Percentiles rank a stretch among this genome's conserved stretches.
Conservation (phyloP, 148 eudicot species). For the Amaranthus hypochondriacus region DNA sequence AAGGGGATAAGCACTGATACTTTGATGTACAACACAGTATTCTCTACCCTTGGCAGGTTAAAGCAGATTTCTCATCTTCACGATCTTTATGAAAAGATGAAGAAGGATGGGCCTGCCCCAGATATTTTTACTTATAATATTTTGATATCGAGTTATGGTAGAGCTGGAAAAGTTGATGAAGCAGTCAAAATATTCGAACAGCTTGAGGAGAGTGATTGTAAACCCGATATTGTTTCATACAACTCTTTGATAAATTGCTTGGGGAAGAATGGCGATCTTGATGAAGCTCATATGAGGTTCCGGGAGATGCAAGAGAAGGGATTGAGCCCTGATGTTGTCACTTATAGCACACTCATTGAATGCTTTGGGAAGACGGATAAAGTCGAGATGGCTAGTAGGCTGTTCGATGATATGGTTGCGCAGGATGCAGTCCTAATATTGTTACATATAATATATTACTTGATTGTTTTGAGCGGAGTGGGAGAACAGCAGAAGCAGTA, state of each 20-base stretch:
- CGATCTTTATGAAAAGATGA: slow-evolving; percentile 79
- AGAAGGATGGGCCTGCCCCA: slow-evolving; percentile 63
- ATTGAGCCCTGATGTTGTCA: slow-evolving; percentile 78
- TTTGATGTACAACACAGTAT: slow-evolving; percentile 71
- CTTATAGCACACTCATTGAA: slow-evolving; percentile 89
- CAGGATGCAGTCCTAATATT: slow-evolving; percentile 79
- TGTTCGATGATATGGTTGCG: slow-evolving; percentile 82
- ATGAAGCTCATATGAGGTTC: slow-evolving; percentile 93
- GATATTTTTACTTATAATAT: slow-evolving; percentile 83
- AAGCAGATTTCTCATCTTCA: slow-evolving; percentile 66
- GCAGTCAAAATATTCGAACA: slow-evolving; percentile 79
- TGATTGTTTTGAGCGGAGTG: slow-evolving; percentile 74
- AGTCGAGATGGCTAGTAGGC: slow-evolving; percentile 82
- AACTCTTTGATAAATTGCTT: slow-evolving; percentile 84
- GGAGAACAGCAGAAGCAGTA: slow-evolving; percentile 86
- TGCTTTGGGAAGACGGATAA: slow-evolving; percentile 89
- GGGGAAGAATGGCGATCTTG: slow-evolving; percentile 89
- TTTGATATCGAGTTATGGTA: slow-evolving; percentile 76
- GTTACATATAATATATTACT: slow-evolving; percentile 87
- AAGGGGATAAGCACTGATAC: slow-evolving; percentile 68
- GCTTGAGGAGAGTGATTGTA: slow-evolving; percentile 66
- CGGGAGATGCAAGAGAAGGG: slow-evolving; percentile 94
- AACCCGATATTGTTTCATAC: slow-evolving; percentile 74
- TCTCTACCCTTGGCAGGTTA: slow-evolving; percentile 72
- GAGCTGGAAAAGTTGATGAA: slow-evolving; percentile 74